Evolutionary conservation across 2,329 filamentous ascomycete species (phyloP).

Genomic region (Hortaea sp.): DNA sequence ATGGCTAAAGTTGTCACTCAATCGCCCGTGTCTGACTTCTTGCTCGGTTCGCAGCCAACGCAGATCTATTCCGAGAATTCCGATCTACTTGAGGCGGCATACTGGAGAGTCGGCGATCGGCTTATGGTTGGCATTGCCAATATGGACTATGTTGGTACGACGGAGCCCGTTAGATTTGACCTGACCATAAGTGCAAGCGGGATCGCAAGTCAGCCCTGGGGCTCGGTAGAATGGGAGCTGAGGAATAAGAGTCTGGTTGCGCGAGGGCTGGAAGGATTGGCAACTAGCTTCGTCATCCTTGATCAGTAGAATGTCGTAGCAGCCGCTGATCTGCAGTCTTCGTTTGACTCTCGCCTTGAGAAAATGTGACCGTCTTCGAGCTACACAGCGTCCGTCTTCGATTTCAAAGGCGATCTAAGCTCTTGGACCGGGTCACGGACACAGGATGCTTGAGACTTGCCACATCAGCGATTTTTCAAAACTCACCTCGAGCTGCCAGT

Average conservation of each 20-base stretch:
- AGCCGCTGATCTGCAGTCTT: no score
- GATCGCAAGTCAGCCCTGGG: constrained; percentile 16
- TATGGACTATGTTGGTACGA: constrained; percentile 5
- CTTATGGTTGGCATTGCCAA: constrained; percentile 16
- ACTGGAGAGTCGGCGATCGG: constrained; percentile 10
- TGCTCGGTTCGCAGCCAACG: constrained; percentile 27
- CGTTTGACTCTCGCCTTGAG: no score
- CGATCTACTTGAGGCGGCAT: constrained; percentile 13
- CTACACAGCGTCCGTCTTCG: no score
- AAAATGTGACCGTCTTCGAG: no score
- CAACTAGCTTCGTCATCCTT: constrained; percentile 16
- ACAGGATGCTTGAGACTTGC: no score
- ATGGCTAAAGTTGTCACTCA: constrained; percentile 33
- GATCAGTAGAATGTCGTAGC: background rate
- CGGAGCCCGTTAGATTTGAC: constrained; percentile 6
- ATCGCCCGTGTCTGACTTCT: constrained; percentile 24
- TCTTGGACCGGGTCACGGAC: no score
- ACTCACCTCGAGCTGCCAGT: no score
- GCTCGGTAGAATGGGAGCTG: constrained; percentile 11
- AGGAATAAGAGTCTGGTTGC: constrained; percentile 5
- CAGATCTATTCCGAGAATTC: constrained; percentile 6
- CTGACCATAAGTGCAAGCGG: constrained; percentile 8
- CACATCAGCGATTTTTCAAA: no score
- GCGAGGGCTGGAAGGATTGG: constrained; percentile 9
- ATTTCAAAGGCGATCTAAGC: no score